Evolutionary conservation across 345 rosid species (phyloP), one percentile per base, ranked within the genome.

Genomic region (Eucalyptus fibrosa): DNA sequence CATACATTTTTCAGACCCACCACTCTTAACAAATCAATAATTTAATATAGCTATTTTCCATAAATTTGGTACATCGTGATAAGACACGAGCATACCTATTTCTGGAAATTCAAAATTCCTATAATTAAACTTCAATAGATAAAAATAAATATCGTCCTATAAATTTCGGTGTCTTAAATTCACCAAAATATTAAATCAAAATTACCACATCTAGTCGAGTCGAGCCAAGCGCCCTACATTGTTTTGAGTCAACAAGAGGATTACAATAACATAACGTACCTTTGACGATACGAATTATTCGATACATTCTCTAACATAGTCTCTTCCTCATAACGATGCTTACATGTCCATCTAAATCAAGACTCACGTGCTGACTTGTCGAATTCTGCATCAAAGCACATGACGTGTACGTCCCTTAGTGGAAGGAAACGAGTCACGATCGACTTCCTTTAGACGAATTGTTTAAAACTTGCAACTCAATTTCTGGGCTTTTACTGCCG

Each of bases 281-380:
- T 15, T 65, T 30, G 37, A 65, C 11, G 0, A 8, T 7, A n/a
- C 0, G 6, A 65, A n/a, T n/a, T n/a, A n/a, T 65, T n/a, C 0
- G 7, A 21, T 3, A 6, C 83, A 42, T 40, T 12, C 24, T 37
- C 1, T 56, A 56, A 9, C 12, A 56, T 56, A 56, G 0, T 23
- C 62, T 9, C 28, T 9, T 56, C 6, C 28, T 21, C 62, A 0
- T 56, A 0, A 56, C 13, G 28, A 56, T 24, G 0, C 30, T 56
- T 23, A 24, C 62, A 24, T 23, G 62, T 56, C 62, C 30, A 6
- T 2, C 83, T 12, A 77, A 77, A 37, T 6, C 47, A 21, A 40
- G 83, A 21, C 28, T 21, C 7, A 11, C 16, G 83, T 37, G 45
- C 15, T 6, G 30, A 6, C 30, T 1, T 40, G 83, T 37, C 30